phyloP scores from a whole-genome alignment of 2,329 filamentous ascomycete species.

The Aspergillus sp. region DNA sequence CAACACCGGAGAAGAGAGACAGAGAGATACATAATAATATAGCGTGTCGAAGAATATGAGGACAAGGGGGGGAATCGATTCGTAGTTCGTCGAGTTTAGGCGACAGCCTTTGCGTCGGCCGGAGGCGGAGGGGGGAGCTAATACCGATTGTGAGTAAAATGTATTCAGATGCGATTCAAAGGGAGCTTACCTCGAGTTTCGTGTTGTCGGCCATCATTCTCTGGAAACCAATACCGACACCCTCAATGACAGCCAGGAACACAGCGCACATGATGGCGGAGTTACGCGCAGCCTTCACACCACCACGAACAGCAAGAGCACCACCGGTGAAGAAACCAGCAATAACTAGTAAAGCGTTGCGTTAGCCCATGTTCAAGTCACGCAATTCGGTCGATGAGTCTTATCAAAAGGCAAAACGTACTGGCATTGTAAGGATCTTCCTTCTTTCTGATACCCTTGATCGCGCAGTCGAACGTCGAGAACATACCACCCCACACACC shows the following conservation, averaged over 20 bases:
- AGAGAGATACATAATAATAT: constrained; percentile 23
- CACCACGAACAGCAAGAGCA: constrained; percentile 85
- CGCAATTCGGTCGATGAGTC: neutral
- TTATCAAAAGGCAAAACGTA: constrained; percentile 31
- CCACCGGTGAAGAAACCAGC: constrained; percentile 97
- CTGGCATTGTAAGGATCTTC: constrained; percentile 97
- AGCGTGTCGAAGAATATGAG: constrained; percentile 4
- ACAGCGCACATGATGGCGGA: constrained; percentile 95
- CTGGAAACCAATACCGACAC: constrained; percentile 92
- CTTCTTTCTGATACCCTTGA: constrained; percentile 92
- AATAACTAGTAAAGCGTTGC: constrained; percentile 56
- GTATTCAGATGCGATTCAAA: too few species aligned
- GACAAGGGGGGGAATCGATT: constrained; percentile 11
- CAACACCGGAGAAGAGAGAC: constrained; percentile 41
- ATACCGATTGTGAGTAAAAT: neutral
- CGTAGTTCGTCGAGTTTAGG: constrained; percentile 22
- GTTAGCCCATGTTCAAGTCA: neutral
- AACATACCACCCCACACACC: constrained; percentile 97
- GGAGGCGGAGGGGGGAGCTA: constrained; percentile 37
- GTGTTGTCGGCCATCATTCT: constrained; percentile 91
- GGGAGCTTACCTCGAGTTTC: constrained; percentile 65
- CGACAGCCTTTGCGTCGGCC: constrained; percentile 34
- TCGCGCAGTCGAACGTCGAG: constrained; percentile 92
- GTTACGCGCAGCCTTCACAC: constrained; percentile 87
- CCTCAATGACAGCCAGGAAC: constrained; percentile 92